Evolutionary conservation across 805 yeast genomes (phyloP).

Genomic region (Danielozyma ontarioensis): DNA sequence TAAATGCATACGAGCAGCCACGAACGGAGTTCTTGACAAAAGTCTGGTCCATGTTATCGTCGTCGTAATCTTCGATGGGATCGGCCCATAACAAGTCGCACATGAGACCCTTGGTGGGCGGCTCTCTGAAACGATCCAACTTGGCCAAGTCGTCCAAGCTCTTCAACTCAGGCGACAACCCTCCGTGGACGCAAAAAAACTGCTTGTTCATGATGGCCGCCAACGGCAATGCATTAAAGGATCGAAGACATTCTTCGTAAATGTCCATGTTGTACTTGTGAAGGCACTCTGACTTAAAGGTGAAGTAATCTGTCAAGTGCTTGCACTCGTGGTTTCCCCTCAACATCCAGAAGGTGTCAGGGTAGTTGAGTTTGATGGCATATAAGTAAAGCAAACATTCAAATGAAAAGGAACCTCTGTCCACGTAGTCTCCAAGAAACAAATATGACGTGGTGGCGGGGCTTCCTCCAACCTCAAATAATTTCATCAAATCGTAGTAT

Average conservation of each 20-base stretch:
- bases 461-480: slow-evolving; percentile 91
- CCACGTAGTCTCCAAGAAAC: slow-evolving; percentile 92
- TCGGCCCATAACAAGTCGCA: slow-evolving; percentile 97
- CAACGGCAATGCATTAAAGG: slow-evolving; percentile 84
- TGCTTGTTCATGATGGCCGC: slow-evolving; percentile 93
- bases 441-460: slow-evolving; percentile 73
- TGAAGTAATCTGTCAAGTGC: slow-evolving; percentile 89
- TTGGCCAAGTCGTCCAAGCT: slow-evolving; percentile 62
- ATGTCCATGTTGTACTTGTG: slow-evolving; percentile 68
- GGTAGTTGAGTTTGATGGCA: slow-evolving; percentile 72
- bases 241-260: slow-evolving; percentile 67
- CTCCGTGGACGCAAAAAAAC: slow-evolving; percentile 95
- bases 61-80: slow-evolving; percentile 86
- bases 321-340: slow-evolving; percentile 95
- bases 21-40: slow-evolving; percentile 69
- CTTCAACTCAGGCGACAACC: slow-evolving; percentile 79
- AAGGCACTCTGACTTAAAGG: slow-evolving; percentile 84
- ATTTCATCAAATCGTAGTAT: slow-evolving; percentile 80
- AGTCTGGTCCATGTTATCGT: slow-evolving; percentile 35
- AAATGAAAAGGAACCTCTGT: slow-evolving; percentile 85
- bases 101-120: slow-evolving; percentile 90
- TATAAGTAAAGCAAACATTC: slow-evolving; percentile 76
- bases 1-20: slow-evolving; percentile 89
- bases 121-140: slow-evolving; percentile 81
- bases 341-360: slow-evolving; percentile 69